phyloP scores from a whole-genome alignment of 2,329 filamentous ascomycete species.

The Sporothrix brasiliensis region DNA sequence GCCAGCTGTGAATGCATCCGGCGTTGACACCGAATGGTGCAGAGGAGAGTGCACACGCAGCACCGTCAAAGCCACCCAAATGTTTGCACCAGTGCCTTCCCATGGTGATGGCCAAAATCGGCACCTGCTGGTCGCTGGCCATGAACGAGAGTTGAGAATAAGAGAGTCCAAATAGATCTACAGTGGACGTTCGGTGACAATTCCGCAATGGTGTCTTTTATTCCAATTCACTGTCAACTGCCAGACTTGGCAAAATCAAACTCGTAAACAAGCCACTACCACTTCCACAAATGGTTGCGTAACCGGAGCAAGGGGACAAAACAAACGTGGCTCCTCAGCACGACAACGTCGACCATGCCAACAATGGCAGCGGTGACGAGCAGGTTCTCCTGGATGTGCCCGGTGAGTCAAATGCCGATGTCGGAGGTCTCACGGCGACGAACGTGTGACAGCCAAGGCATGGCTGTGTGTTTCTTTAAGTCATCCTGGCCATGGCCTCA shows the following conservation, averaged over 20 bases:
- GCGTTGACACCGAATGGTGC: not conserved
- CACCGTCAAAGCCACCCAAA: no score
- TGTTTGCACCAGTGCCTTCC: not conserved
- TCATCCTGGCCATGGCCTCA: no score
- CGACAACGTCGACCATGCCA: no score
- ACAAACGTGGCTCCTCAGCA: no score
- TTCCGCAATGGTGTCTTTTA: not conserved
- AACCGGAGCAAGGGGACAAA: no score
- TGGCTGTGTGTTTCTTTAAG: no score
- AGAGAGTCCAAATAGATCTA: slow-evolving; percentile 6
- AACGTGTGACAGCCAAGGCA: no score
- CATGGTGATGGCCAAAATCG: not conserved
- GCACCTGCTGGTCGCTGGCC: not conserved
- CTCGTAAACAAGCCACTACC: not conserved
- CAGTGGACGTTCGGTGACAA: not conserved
- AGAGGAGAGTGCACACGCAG: no score
- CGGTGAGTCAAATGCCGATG: no score
- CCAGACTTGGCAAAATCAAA: not conserved
- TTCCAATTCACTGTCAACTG: not conserved
- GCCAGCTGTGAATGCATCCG: not conserved
- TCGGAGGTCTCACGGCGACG: no score
- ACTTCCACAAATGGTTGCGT: not conserved
- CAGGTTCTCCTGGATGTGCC: no score
- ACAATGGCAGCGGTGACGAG: no score
- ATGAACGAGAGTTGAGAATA: not conserved